Conservation (phyloP, 2,329 filamentous ascomycete genomes). For the Emergomyces orientalis region DNA sequence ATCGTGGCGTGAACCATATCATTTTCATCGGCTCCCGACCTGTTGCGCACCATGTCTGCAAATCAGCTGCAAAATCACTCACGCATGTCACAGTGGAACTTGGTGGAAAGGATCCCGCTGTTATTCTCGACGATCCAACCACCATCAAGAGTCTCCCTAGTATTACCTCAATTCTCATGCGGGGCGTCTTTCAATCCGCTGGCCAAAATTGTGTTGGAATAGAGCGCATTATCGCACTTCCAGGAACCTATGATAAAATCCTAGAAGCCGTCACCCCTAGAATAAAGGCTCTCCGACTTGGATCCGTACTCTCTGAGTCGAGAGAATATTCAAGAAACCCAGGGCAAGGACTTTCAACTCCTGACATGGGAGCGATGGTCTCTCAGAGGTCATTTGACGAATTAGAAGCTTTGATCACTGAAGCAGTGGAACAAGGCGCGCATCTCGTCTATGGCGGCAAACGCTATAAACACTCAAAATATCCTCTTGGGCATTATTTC, state of each 20-base stretch:
- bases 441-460: conserved; percentile 71
- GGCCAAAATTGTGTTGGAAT: conserved; percentile 98
- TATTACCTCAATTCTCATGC: conserved; percentile 73
- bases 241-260: conserved; percentile 65
- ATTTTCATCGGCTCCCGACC: conserved; percentile 91
- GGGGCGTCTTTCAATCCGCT: conserved; percentile 87
- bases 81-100: conserved; percentile 85
- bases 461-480: conserved; percentile 59
- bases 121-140: conserved; percentile 69
- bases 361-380: conserved; percentile 82
- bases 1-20: conserved; percentile 73
- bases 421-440: conserved; percentile 71
- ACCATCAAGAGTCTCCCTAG: conserved; percentile 53
- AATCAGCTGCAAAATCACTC: conserved; percentile 74
- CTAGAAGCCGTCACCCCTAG: conserved; percentile 61
- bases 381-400: conserved; percentile 65
- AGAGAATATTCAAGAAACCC: conserved; percentile 15
- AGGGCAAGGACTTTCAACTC: conserved; percentile 21
- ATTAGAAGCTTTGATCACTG: conserved; percentile 65
- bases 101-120: conserved; percentile 87
- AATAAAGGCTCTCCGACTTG: conserved; percentile 65
- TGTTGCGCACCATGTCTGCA: conserved; percentile 80
- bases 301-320: conserved; percentile 53
- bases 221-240: conserved; percentile 77
- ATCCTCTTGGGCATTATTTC: conserved; percentile 84